These are phyloP conservation scores for Phaseolus coccineus DNA, from an alignment of 331 rosid species.

Conservation along the genomic window DNA sequence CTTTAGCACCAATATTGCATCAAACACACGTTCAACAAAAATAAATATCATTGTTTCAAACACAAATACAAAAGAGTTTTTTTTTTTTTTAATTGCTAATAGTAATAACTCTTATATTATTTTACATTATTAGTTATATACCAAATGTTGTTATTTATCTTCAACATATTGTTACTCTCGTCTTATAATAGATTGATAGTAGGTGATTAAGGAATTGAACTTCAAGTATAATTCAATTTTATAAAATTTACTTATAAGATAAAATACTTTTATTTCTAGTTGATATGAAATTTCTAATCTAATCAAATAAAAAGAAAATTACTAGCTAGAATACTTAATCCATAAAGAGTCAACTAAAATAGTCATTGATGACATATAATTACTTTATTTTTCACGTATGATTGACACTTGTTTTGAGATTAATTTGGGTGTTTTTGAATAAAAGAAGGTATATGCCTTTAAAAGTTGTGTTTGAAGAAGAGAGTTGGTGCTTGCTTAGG, in stretches of 20 bases:
- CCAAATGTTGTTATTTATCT: too few relatives aligned
- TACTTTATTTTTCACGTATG: conserved; percentile 41
- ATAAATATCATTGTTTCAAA: conserved; percentile 1
- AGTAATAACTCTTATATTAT: too few relatives aligned
- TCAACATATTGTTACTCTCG: too few relatives aligned
- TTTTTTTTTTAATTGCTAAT: too few relatives aligned
- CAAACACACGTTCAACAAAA: neutral
- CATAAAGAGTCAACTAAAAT: neutral
- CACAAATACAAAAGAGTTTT: too few relatives aligned
- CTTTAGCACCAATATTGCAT: neutral
- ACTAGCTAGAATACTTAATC: neutral
- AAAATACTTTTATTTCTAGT: too few relatives aligned
- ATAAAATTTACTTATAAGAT: too few relatives aligned
- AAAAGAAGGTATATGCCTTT: conserved; percentile 43
- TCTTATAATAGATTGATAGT: too few relatives aligned
- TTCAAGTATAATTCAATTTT: too few relatives aligned
- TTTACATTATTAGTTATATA: too few relatives aligned
- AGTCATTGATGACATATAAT: conserved; percentile 20
- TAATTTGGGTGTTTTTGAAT: conserved; percentile 31
- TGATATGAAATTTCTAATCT: too few relatives aligned
- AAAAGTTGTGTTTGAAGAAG: conserved; percentile 37
- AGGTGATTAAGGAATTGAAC: too few relatives aligned
- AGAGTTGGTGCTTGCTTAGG: conserved; percentile 30
- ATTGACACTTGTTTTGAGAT: conserved; percentile 19
- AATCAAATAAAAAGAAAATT: neutral